Percentiles rank a stretch among this genome's conserved stretches.
These are phyloP conservation scores for Chamaecrista fasciculata DNA, from an alignment of 306 rosid species.

Conservation along the genomic window DNA sequence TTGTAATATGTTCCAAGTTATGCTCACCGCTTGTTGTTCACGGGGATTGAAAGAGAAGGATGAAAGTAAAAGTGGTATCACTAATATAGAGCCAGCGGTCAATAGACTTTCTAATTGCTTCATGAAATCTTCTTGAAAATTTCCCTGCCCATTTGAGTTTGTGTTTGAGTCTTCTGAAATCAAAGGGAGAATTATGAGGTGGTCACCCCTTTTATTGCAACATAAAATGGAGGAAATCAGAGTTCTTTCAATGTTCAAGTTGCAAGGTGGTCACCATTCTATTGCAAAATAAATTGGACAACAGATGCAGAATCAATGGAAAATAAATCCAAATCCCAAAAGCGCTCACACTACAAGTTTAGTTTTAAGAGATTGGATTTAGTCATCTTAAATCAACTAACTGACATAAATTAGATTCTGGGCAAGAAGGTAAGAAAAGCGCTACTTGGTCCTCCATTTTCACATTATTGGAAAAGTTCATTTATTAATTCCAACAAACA, in stretches of 20 bases:
- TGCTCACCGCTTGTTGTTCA: constrained; percentile 73
- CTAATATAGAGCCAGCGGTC: constrained; percentile 56
- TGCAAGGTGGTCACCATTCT: not conserved
- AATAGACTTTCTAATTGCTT: constrained; percentile 53
- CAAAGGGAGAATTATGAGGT: constrained; percentile 17
- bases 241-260: constrained; percentile 17
- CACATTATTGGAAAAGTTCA: constrained; percentile 1
- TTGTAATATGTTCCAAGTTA: not conserved
- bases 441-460: constrained; percentile 9
- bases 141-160: constrained; percentile 60
- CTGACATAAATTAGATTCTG: constrained; percentile 11
- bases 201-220: not conserved
- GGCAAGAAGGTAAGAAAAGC: constrained; percentile 17
- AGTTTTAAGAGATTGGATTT: not conserved
- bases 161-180: constrained; percentile 69
- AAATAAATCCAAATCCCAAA: constrained; percentile 13
- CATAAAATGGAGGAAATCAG: no score
- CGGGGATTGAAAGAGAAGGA: constrained; percentile 54
- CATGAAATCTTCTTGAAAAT: constrained; percentile 54
- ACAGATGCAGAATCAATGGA: constrained; percentile 6
- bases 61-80: constrained; percentile 55
- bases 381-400: not conserved
- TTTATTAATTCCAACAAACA: not conserved
- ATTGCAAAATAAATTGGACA: constrained; percentile 10
- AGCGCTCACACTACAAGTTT: not conserved